phyloP scores from a whole-genome alignment of 2,329 filamentous ascomycete species.

The Coniella vitis region DNA sequence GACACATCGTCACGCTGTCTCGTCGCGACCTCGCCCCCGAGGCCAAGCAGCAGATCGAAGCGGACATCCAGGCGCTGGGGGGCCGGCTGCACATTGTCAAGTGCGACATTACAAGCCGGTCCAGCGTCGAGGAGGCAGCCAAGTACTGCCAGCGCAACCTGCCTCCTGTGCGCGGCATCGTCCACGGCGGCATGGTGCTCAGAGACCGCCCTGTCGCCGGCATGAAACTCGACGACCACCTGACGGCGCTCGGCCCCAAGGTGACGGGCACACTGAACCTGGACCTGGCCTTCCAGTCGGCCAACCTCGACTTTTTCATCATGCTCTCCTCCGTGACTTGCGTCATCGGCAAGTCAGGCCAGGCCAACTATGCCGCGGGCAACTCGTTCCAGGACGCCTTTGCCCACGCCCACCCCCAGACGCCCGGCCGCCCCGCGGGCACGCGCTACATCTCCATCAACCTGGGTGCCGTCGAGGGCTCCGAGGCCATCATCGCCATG shows the following conservation, averaged over 20 bases:
- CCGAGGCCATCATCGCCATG: constrained; percentile 1
- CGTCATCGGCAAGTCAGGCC: constrained; percentile 28
- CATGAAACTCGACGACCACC: constrained; percentile 10
- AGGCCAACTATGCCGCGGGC: constrained; percentile 34
- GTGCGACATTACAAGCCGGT: constrained; percentile 28
- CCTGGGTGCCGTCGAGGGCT: constrained; percentile 6
- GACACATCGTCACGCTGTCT: constrained; percentile 25
- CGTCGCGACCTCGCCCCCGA: constrained; percentile 19
- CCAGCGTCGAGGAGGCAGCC: constrained; percentile 18
- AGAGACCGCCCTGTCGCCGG: constrained; percentile 10
- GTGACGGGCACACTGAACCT: constrained; percentile 21
- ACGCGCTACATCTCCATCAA: constrained; percentile 11
- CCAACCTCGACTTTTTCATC: constrained; percentile 31
- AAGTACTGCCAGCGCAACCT: constrained; percentile 13
- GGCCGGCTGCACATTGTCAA: constrained; percentile 22
- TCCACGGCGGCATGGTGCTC: constrained; percentile 38
- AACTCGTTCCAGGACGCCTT: constrained; percentile 28
- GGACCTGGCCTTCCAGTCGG: constrained; percentile 3
- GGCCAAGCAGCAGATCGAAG: constrained; percentile 10
- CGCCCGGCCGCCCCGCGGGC: background rate
- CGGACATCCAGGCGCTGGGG: constrained; percentile 14
- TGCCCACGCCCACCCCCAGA: constrained; percentile 1
- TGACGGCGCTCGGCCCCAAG: constrained; percentile 11
- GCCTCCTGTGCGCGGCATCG: constrained; percentile 32
- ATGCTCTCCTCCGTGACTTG: constrained; percentile 32